Evolutionary conservation across 495 filamentous ascomycete genomes (phyloP), one percentile per base, ranked within the genome.

Genomic region (Staphylotrichum tortipilum): DNA sequence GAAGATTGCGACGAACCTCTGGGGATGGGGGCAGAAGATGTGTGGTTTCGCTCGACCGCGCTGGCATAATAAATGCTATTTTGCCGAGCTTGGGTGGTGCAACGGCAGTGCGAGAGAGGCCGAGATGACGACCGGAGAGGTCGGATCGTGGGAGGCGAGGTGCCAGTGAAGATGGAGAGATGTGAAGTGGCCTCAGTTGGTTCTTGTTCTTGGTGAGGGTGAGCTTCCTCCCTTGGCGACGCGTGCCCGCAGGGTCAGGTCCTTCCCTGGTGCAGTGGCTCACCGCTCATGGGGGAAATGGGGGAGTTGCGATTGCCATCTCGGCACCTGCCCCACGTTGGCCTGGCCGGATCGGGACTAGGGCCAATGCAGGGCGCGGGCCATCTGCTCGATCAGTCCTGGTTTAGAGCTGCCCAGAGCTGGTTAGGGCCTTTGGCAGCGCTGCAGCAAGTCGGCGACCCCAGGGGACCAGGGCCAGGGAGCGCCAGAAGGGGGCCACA

Each of bases 261-360:
- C n/a, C n/a, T n/a, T n/a, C n/a, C n/a, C n/a, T n/a, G n/a, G n/a
- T n/a, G n/a, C n/a, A n/a, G n/a, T n/a, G n/a, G n/a, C n/a, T n/a
- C n/a, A n/a, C n/a, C n/a, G n/a, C n/a, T n/a, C n/a, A n/a, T n/a
- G n/a, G n/a, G n/a, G n/a, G n/a, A n/a, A n/a, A n/a, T n/a, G n/a
- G n/a, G n/a, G n/a, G 43, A 29, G 28, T 57, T 36, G 49, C 41
- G 55, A 58, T 57, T 51, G 58, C 54, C 54, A 42, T 56, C 52
- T 54, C 44, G 55, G 44, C 41, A 57, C 45, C 44, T 45, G 41
- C 52, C 40, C 54, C 36, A 35, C 43, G 29, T 29, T 12, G 36
- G 40, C 46, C 21, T 30, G 17, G 37, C 28, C 52, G 23, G 50
- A 53, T 55, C 49, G 50, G 50, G 52, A 24, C 31, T 59, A 56